These are phyloP conservation scores for Herpetospermum pedunculosum DNA, from an alignment of 306 rosid genomes.

Conservation along the genomic window DNA sequence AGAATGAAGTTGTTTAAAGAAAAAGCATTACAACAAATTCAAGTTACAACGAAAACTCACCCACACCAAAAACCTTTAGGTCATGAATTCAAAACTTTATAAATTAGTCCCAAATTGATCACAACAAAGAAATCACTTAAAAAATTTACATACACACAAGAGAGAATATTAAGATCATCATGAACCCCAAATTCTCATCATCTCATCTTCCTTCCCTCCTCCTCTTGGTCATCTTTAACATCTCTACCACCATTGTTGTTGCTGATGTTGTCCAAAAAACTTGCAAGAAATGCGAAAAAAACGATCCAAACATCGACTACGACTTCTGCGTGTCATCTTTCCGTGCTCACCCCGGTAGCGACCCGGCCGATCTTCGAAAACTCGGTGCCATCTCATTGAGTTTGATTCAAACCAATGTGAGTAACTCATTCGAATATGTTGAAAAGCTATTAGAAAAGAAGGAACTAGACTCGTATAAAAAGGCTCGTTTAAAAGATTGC, in stretches of 20 bases:
- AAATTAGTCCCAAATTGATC: not conserved
- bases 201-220: not conserved
- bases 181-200: not conserved
- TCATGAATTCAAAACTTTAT: not conserved
- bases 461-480: conserved; percentile 8
- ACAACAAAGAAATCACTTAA: not conserved
- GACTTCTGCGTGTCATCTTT: conserved; percentile 49
- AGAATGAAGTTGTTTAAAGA: not conserved
- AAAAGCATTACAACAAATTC: not conserved
- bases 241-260: conserved; percentile 3
- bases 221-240: not conserved
- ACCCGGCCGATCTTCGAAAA: conserved; percentile 16
- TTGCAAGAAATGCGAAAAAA: conserved; percentile 35
- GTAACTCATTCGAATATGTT: conserved; percentile 26
- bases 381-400: conserved; percentile 45
- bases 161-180: not conserved
- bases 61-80: not conserved
- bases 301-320: conserved; percentile 51
- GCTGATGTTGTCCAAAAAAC: conserved; percentile 34
- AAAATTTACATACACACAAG: not conserved
- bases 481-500: conserved; percentile 45
- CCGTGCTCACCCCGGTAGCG: conserved; percentile 20
- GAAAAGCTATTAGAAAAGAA: conserved; percentile 28
- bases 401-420: conserved; percentile 27
- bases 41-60: not conserved